These are phyloP conservation scores for Claviceps quebecensis DNA, from an alignment of 2,329 filamentous ascomycete genomes.

Conservation along the genomic window DNA sequence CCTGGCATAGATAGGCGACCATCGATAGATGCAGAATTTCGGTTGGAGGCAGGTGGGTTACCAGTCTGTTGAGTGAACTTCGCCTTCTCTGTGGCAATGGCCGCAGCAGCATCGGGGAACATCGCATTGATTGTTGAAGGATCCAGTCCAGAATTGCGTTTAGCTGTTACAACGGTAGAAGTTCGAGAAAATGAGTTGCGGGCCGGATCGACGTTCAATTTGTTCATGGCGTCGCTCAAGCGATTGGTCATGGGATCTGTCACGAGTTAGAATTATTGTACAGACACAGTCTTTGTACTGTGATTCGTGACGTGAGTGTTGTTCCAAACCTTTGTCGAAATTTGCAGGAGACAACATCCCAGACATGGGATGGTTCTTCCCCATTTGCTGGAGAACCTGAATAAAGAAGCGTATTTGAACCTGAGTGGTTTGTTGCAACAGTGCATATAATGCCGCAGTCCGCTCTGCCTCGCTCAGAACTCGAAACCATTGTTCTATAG, in stretches of 20 bases:
- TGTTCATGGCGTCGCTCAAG: conserved; percentile 91
- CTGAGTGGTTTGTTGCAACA: conserved; percentile 95
- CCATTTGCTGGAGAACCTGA: conserved; percentile 97
- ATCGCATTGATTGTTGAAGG: conserved; percentile 91
- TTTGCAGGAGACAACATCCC: conserved; percentile 87
- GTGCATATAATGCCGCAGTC: conserved; percentile 85
- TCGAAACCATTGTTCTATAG: conserved; percentile 98
- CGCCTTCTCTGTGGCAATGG: conserved; percentile 96
- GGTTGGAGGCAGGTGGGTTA: conserved; percentile 76
- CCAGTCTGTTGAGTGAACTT: conserved; percentile 95
- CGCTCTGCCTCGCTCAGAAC: conserved; percentile 93
- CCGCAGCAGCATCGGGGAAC: conserved; percentile 96
- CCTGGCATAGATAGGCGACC: conserved; percentile 62
- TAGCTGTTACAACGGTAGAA: conserved; percentile 57
- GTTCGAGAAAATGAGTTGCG: conserved; percentile 77
- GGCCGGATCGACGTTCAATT: conserved; percentile 74
- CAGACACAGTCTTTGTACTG: neutral
- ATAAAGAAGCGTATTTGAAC: conserved; percentile 99
- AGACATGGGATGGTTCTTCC: conserved; percentile 94
- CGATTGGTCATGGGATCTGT: conserved; percentile 94
- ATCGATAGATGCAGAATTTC: conserved; percentile 74
- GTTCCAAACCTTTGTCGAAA: conserved; percentile 74
- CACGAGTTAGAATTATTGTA: conserved; percentile 10
- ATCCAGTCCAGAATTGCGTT: conserved; percentile 91
- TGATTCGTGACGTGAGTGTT: neutral